phyloP scores from a whole-genome alignment of 371 early-diverging fungal species.

The Mortierella sp. region DNA sequence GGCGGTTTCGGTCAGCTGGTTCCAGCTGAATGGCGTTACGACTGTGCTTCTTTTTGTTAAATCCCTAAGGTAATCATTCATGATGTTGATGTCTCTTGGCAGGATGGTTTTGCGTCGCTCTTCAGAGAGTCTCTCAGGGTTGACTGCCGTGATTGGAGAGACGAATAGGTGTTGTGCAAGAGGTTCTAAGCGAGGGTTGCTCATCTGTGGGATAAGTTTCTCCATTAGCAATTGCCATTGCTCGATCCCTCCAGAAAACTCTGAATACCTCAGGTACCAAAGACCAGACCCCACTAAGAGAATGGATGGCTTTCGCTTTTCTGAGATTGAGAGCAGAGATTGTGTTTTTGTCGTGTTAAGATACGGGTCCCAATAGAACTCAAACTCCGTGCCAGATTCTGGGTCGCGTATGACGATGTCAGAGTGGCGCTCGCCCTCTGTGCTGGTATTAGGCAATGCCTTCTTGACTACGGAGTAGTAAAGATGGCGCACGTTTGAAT shows the following conservation, averaged over 20 bases:
- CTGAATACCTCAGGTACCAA: constrained; percentile 69
- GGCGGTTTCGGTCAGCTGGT: constrained; percentile 57
- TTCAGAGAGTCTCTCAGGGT: constrained; percentile 57
- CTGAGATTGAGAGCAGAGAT: constrained; percentile 38
- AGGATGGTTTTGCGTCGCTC: constrained; percentile 60
- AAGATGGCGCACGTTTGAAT: constrained; percentile 74
- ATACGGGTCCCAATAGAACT: constrained; percentile 80
- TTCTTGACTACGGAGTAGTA: constrained; percentile 66
- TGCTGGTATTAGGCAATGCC: constrained; percentile 54
- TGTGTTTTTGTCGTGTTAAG: constrained; percentile 64
- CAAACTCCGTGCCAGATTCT: constrained; percentile 55
- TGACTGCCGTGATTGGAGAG: constrained; percentile 57
- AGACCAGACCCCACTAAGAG: constrained; percentile 69
- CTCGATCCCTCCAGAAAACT: constrained; percentile 49
- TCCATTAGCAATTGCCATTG: constrained; percentile 66
- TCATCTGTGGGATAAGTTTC: constrained; percentile 52
- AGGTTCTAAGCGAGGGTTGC: constrained; percentile 13
- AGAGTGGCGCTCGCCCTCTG: constrained; percentile 56
- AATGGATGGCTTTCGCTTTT: constrained; percentile 57
- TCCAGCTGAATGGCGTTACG: constrained; percentile 67
- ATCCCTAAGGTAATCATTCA: constrained; percentile 67
- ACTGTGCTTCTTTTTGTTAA: constrained; percentile 39
- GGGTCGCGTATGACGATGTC: constrained; percentile 55
- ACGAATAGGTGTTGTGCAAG: constrained; percentile 49
- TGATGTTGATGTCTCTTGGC: constrained; percentile 60